Evolutionary conservation across 257 asterid species (phyloP).

Genomic region (Lycium barbarum): DNA sequence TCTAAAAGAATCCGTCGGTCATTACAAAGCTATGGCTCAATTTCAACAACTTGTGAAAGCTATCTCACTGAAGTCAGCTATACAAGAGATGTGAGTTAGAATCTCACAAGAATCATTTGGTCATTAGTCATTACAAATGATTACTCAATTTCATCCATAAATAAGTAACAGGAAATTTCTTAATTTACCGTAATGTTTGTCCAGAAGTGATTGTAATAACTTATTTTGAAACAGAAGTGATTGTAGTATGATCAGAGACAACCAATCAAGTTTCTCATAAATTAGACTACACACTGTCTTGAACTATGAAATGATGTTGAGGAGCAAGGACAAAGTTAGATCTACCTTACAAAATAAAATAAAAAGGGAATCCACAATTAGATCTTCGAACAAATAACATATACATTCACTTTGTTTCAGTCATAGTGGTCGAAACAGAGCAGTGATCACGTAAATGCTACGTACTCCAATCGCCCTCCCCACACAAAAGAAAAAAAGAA

Average conservation of each 20-base stretch:
- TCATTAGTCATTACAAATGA: neutral
- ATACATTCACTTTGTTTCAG: neutral
- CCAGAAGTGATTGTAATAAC: neutral
- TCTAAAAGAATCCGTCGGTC: neutral
- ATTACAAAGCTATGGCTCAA: neutral
- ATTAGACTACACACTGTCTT: neutral
- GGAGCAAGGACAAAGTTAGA: neutral
- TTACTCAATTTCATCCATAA: conserved; percentile 22
- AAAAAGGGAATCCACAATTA: neutral
- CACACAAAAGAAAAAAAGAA: conserved; percentile 2
- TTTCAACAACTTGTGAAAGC: conserved; percentile 6
- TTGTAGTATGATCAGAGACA: neutral
- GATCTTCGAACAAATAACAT: neutral
- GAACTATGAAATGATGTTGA: neutral
- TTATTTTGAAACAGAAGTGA: neutral
- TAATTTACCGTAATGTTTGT: neutral
- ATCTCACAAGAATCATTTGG: neutral
- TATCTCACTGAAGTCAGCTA: neutral
- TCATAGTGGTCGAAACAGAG: conserved; percentile 2
- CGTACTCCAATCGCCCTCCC: neutral
- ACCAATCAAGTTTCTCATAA: neutral
- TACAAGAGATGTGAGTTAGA: conserved; percentile 12
- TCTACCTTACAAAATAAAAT: neutral
- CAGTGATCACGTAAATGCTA: neutral
- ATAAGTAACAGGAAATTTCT: neutral